Conservation (phyloP, 768 basidiomycete genomes). For the Gymnopilus dilepis region DNA sequence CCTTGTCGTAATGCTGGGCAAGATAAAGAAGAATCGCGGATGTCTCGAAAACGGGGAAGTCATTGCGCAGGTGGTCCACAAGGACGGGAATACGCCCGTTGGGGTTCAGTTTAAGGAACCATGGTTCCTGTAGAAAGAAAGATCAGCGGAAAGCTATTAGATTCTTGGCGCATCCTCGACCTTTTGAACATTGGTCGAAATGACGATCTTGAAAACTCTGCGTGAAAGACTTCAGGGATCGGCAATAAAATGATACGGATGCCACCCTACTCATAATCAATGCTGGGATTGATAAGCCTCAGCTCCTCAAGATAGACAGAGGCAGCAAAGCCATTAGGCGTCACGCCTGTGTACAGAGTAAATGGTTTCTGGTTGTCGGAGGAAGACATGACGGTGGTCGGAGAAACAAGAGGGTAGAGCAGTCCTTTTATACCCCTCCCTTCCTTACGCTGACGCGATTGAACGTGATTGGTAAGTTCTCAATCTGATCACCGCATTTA, state of each 20-base stretch:
- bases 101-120: conserved; percentile 78
- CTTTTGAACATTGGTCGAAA: conserved; percentile 77
- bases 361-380: conserved; percentile 44
- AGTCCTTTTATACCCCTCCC: not conserved
- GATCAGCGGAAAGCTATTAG: not conserved
- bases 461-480: conserved; percentile 15
- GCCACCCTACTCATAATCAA: conserved; percentile 55
- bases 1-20: conserved; percentile 78
- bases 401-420: not conserved
- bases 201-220: conserved; percentile 58
- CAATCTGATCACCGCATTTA: not conserved
- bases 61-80: conserved; percentile 61
- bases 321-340: conserved; percentile 61
- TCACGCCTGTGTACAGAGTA: conserved; percentile 56
- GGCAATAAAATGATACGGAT: too few relatives aligned
- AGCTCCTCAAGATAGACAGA: conserved; percentile 70
- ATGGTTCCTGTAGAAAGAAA: conserved; percentile 48
- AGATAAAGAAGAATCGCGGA: conserved; percentile 88
- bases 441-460: conserved; percentile 13
- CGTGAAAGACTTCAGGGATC: too few relatives aligned
- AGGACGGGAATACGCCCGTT: conserved; percentile 76
- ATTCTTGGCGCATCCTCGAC: conserved; percentile 27
- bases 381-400: conserved; percentile 31
- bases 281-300: conserved; percentile 51
- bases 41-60: conserved; percentile 77